Percentiles rank a stretch among this genome's conserved stretches.
Conservation (phyloP, 441 rosid genomes). For the Dalechampia spathulata region DNA sequence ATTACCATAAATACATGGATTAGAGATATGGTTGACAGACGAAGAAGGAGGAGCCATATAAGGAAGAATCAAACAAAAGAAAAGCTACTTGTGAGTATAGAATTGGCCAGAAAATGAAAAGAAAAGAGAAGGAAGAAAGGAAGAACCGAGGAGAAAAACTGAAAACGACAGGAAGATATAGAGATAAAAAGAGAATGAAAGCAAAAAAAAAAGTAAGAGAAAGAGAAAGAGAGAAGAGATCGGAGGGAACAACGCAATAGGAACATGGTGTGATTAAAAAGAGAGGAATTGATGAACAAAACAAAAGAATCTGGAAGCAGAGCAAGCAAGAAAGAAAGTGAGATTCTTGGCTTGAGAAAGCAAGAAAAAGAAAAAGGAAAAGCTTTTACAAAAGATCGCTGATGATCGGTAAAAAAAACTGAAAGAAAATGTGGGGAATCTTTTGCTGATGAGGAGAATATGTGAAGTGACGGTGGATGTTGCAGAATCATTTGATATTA, state of each 20-base stretch:
- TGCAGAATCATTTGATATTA: slow-evolving; percentile 14
- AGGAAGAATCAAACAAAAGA: neutral
- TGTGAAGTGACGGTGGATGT: slow-evolving; percentile 31
- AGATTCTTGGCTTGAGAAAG: slow-evolving; percentile 98
- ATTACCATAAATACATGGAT: slow-evolving; percentile 75
- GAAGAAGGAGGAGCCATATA: slow-evolving; percentile 47
- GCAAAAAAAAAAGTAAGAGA: neutral
- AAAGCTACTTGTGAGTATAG: slow-evolving; percentile 12
- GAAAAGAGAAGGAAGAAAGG: slow-evolving; percentile 1
- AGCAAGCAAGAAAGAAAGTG: slow-evolving; percentile 28
- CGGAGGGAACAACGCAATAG: slow-evolving; percentile 24
- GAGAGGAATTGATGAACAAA: slow-evolving; percentile 8
- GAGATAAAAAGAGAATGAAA: slow-evolving; percentile 17
- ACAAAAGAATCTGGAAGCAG: slow-evolving; percentile 31
- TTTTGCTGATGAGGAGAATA: slow-evolving; percentile 40
- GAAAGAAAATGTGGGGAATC: slow-evolving; percentile 16
- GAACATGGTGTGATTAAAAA: slow-evolving; percentile 38
- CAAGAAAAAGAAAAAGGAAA: slow-evolving; percentile 32
- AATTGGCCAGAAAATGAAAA: slow-evolving; percentile 14
- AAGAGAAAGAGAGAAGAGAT: neutral
- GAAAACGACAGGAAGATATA: slow-evolving; percentile 32
- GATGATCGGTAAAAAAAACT: neutral
- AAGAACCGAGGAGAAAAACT: slow-evolving; percentile 18
- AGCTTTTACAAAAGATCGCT: slow-evolving; percentile 10
- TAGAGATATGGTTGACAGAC: slow-evolving; percentile 50